A percentile compares a stretch with the other conserved stretches of the same genome.
Evolutionary conservation across 2,329 filamentous ascomycete species (phyloP).

Genomic region (Coniochaeta prunicola): DNA sequence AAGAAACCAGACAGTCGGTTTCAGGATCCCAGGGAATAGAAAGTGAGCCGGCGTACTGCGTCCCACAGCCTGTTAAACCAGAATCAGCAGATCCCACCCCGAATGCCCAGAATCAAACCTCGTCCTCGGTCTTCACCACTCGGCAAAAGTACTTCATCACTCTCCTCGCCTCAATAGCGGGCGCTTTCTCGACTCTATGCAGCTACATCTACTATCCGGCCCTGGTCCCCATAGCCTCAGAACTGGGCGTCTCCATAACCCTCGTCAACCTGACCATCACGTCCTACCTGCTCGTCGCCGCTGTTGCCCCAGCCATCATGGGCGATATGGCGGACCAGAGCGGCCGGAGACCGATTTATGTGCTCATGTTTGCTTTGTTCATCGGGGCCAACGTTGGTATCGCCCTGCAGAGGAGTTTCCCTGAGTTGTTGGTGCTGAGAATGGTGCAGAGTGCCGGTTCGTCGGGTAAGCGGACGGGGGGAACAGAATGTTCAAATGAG

Average conservation of each 20-base stretch:
- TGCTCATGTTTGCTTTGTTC: not conserved
- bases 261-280: conserved; percentile 41
- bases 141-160: conserved; percentile 2
- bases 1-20: too few relatives aligned
- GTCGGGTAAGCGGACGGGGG: not conserved
- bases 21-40: too few relatives aligned
- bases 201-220: conserved; percentile 30
- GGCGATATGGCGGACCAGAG: conserved; percentile 1
- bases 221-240: conserved; percentile 29
- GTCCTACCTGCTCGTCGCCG: conserved; percentile 20
- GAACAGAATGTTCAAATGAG: not conserved
- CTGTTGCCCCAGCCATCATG: not conserved
- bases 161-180: conserved; percentile 9
- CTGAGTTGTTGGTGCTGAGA: not conserved
- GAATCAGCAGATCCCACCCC: too few relatives aligned
- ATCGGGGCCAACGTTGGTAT: conserved; percentile 1
- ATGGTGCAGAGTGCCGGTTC: conserved; percentile 2
- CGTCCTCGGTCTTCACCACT: not conserved
- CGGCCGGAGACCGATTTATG: not conserved
- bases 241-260: conserved; percentile 28
- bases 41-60: too few relatives aligned
- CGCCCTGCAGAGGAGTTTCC: not conserved
- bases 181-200: conserved; percentile 10
- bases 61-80: too few relatives aligned
- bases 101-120: too few relatives aligned